phyloP scores from a whole-genome alignment of 2,329 filamentous ascomycete species.

The Neofusicoccum laricinum region DNA sequence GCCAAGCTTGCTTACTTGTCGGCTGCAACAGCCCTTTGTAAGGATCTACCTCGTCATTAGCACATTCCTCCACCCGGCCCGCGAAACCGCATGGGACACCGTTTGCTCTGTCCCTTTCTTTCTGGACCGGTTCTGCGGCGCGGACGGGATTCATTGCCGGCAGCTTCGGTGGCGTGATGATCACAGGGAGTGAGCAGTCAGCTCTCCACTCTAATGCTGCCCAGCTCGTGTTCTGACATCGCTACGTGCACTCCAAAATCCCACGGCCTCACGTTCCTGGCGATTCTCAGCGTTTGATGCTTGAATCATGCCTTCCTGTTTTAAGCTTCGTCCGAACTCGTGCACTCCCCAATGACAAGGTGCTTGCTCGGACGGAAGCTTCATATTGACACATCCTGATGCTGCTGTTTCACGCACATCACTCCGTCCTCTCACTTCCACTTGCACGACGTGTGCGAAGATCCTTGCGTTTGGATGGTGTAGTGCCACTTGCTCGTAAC shows the following conservation, averaged over 20 bases:
- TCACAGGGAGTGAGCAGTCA: background rate
- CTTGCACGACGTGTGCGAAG: background rate
- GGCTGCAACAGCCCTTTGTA: too few relatives aligned
- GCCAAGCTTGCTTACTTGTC: too few relatives aligned
- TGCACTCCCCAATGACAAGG: background rate
- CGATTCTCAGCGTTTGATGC: background rate
- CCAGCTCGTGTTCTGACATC: background rate
- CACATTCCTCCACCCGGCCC: slow-evolving; percentile 2
- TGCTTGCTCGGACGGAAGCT: background rate
- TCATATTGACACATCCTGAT: background rate
- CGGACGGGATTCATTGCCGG: background rate
- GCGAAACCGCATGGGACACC: background rate
- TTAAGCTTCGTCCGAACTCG: background rate
- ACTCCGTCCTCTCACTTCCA: background rate
- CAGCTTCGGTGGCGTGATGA: background rate
- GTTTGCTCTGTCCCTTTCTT: background rate
- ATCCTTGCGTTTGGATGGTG: background rate
- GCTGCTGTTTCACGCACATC: background rate
- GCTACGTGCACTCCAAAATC: background rate
- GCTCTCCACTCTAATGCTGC: background rate
- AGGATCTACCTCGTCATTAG: background rate
- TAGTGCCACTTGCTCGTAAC: background rate
- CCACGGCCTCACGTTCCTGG: background rate
- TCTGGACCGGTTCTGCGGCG: background rate
- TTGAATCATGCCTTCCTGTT: background rate